Evolutionary conservation across 1,139 yeast species (phyloP).

Genomic region (Pichia sp.): DNA sequence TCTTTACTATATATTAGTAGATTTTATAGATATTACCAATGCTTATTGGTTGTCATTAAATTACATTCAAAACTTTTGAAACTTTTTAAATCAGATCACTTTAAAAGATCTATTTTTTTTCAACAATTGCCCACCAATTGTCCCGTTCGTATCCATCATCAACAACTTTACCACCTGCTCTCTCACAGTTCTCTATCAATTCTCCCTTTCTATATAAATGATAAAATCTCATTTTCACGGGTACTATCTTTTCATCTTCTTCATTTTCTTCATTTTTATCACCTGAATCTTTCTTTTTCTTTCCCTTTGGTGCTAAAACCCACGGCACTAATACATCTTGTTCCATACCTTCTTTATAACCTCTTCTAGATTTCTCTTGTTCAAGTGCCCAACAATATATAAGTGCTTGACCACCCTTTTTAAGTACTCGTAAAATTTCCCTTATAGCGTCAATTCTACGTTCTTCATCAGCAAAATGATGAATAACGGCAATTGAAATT

Average conservation of each 20-base stretch:
- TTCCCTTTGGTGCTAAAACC: conserved; percentile 55
- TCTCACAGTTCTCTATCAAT: conserved; percentile 54
- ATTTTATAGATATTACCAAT: too few relatives aligned
- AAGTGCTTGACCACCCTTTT: conserved; percentile 57
- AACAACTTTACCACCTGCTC: conserved; percentile 62
- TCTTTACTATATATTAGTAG: too few relatives aligned
- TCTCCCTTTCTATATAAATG: conserved; percentile 84
- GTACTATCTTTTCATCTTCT: conserved; percentile 26
- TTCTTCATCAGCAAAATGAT: conserved; percentile 82
- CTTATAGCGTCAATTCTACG: conserved; percentile 69
- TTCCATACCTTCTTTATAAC: conserved; percentile 82
- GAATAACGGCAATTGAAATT: conserved; percentile 91
- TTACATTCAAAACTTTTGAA: too few relatives aligned
- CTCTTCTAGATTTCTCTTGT: conserved; percentile 78
- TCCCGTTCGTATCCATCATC: conserved; percentile 85
- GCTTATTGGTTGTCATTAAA: too few relatives aligned
- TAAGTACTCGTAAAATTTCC: conserved; percentile 57
- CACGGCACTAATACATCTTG: conserved; percentile 95
- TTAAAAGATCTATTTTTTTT: conserved; percentile 20
- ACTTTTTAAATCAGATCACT: background rate
- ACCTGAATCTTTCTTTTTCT: conserved; percentile 25
- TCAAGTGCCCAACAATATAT: conserved; percentile 96
- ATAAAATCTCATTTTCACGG: conserved; percentile 74
- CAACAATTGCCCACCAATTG: conserved; percentile 80
- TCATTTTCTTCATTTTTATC: conserved; percentile 19